Conservation (phyloP, 768 basidiomycete genomes). For the Suillus variegatus region DNA sequence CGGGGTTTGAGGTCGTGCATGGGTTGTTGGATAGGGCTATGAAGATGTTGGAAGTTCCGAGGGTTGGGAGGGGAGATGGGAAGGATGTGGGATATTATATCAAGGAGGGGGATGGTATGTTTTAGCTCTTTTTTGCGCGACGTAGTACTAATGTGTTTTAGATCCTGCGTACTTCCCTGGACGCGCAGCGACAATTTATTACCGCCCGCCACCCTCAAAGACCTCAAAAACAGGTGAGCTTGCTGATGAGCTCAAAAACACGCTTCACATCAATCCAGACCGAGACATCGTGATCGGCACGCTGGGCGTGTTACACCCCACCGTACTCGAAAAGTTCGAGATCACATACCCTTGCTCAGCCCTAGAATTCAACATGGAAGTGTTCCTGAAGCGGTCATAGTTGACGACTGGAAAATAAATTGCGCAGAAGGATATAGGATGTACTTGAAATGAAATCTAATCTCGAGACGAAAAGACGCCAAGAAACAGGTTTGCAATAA, state of each 20-base stretch:
- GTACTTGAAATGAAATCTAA: slow-evolving; percentile 10
- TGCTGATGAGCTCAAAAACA: slow-evolving; percentile 48
- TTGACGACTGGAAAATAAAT: slow-evolving; percentile 6
- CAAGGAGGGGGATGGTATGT: slow-evolving; percentile 77
- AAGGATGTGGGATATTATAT: slow-evolving; percentile 88
- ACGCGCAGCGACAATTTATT: slow-evolving; percentile 89
- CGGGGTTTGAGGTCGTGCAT: slow-evolving; percentile 96
- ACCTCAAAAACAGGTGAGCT: slow-evolving; percentile 12
- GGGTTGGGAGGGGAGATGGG: slow-evolving; percentile 61
- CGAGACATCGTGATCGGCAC: slow-evolving; percentile 79
- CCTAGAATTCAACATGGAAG: slow-evolving; percentile 92
- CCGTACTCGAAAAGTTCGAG: slow-evolving; percentile 90
- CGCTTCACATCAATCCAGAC: slow-evolving; percentile 33
- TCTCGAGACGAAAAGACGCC: background rate
- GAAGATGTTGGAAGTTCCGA: slow-evolving; percentile 92
- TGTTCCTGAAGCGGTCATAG: slow-evolving; percentile 72
- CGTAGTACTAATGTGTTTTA: slow-evolving; percentile 31
- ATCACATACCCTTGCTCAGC: slow-evolving; percentile 93
- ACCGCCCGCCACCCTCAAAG: slow-evolving; percentile 52
- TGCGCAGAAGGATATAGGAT: slow-evolving; percentile 3
- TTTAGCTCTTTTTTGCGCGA: background rate
- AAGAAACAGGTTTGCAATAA: background rate
- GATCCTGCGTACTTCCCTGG: slow-evolving; percentile 96
- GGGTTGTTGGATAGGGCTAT: slow-evolving; percentile 93
- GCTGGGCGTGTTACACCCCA: slow-evolving; percentile 93